Evolutionary conservation across 2,329 filamentous ascomycete species (phyloP), one percentile per base, ranked within the genome.

Genomic region (Rachicladosporium sp.): DNA sequence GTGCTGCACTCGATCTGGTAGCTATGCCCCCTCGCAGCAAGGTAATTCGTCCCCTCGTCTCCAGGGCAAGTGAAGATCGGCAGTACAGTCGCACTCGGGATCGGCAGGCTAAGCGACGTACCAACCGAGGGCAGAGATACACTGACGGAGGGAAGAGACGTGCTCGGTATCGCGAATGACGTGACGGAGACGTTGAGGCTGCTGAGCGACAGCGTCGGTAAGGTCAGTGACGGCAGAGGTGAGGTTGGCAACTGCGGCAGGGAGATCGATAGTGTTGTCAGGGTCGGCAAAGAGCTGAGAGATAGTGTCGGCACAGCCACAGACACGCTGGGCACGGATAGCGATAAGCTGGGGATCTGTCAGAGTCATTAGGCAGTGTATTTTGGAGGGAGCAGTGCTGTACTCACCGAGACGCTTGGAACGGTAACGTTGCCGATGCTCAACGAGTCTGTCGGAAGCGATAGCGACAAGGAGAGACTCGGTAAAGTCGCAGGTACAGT

Each of bases 21-120:
- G 15, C 49, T 46, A 35, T 48, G 42, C 15, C 46, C 46, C 0
- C 43, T 36, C 3, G 53, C 38, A 2, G 49, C 43, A 19, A 53
- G 40, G 34, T 55, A 55, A 9, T 41, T 38, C 6, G 51, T 37
- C n/a, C 46, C 47, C n/a, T 50, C 41, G 29, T 53, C 52, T 10
- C 12, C 29, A 2, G 53, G 52, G 37, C 53, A 56, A 12, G 35
- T 38, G 37, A 53, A 41, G 10, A 50, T 30, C 3, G 50, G 41
- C 6, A 38, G 19, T 3, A 30, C 27, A 4, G 45, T 49, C 0
- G 50, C 45, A 19, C 46, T 49, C 4, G 51, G 50, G 12, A 46
- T 37, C 30, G 29, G 30, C 39, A 37, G 37, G 35, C 13, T 11
- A 29, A 15, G 13, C 23, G n/a, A 32, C 30, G 10, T 35, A 41